These are phyloP conservation scores for Zymoseptoria tritici DNA, from an alignment of 2,329 filamentous ascomycete genomes.

Conservation along the genomic window DNA sequence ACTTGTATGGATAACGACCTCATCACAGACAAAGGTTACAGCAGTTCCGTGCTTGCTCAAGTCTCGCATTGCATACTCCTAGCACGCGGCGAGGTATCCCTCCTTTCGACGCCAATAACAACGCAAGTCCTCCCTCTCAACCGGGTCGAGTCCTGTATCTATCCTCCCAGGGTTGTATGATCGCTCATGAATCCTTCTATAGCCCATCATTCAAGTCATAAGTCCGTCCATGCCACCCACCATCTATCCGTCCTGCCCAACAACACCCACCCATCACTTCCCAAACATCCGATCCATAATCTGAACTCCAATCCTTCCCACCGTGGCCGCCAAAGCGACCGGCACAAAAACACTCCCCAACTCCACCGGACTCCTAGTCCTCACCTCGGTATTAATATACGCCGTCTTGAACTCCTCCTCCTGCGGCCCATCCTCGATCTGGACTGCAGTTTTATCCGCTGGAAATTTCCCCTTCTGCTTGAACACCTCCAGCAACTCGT, in stretches of 20 bases:
- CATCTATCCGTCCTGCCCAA: not conserved
- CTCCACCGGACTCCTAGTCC: slow-evolving; percentile 33
- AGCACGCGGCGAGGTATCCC: too few relatives aligned
- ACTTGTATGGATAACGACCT: too few relatives aligned
- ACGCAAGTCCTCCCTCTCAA: not conserved
- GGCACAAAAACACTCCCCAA: slow-evolving; percentile 40
- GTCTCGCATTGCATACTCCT: too few relatives aligned
- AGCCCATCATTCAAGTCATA: not conserved
- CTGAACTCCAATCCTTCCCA: slow-evolving; percentile 29
- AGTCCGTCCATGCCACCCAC: not conserved
- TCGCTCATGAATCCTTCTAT: not conserved
- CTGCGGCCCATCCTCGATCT: slow-evolving; percentile 23
- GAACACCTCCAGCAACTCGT: slow-evolving; percentile 76
- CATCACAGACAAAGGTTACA: too few relatives aligned
- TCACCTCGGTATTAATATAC: slow-evolving; percentile 42
- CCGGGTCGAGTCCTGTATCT: not conserved
- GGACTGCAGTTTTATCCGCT: slow-evolving; percentile 44
- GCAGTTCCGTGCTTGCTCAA: too few relatives aligned
- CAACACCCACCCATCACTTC: not conserved
- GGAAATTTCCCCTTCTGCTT: slow-evolving; percentile 71
- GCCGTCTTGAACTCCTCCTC: slow-evolving; percentile 31
- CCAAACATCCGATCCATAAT: slow-evolving; percentile 22
- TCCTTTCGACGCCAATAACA: not conserved
- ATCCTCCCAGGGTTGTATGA: not conserved
- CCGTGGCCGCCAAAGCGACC: slow-evolving; percentile 28